Percentiles rank a stretch among this genome's conserved stretches.
Evolutionary conservation across 257 asterid species (phyloP).

Genomic region (Plantago ovata): DNA sequence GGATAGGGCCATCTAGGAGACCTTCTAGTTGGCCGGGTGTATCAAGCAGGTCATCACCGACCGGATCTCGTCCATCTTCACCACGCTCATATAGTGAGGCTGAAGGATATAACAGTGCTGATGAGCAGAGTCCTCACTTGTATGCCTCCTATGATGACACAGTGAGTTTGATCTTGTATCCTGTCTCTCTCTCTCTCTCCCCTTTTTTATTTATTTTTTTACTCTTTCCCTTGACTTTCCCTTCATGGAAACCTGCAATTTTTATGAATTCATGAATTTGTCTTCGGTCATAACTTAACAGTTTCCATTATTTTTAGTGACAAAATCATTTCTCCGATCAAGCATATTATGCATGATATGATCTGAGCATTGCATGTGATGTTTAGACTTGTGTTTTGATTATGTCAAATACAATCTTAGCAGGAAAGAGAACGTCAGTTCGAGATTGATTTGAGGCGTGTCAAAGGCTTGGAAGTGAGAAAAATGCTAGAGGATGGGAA

Average conservation of each 20-base stretch:
- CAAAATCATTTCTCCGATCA: too few species aligned
- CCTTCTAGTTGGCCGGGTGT: conserved; percentile 61
- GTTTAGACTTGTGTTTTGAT: conserved; percentile 6
- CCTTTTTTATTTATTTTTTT: conserved; percentile 7
- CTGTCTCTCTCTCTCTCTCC: conserved; percentile 10
- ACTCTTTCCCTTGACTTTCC: not conserved
- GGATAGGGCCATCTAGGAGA: conserved; percentile 71
- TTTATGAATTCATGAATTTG: too few species aligned
- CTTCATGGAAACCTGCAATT: conserved; percentile 7
- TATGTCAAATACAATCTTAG: conserved; percentile 19
- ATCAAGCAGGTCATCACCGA: conserved; percentile 73
- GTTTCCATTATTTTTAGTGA: too few species aligned
- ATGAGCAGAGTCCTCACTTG: conserved; percentile 73
- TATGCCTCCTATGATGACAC: conserved; percentile 77
- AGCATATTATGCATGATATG: too few species aligned
- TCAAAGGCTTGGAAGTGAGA: conserved; percentile 85
- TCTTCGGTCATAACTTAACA: too few species aligned
- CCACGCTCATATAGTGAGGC: conserved; percentile 89
- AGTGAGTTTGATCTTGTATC: conserved; percentile 46
- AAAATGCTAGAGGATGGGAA: conserved; percentile 96
- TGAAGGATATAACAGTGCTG: conserved; percentile 98
- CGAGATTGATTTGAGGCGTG: conserved; percentile 82
- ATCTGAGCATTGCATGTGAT: not conserved
- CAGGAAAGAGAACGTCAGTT: conserved; percentile 95
- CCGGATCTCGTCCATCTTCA: conserved; percentile 91